Base-by-base conservation (phyloP, 805 yeast species). In the Cyberlindnera lachancei region DNA sequence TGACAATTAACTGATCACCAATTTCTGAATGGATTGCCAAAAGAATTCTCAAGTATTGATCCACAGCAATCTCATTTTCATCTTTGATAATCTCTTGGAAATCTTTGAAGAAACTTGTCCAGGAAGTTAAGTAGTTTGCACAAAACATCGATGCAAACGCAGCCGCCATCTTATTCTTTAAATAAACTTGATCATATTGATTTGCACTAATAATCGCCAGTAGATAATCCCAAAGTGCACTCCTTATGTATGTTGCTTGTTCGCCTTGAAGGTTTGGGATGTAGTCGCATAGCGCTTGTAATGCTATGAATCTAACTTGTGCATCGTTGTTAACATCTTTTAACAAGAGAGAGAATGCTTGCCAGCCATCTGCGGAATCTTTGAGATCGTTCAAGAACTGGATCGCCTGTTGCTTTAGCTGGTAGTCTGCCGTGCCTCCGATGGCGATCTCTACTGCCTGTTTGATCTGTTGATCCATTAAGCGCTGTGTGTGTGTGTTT, bases 1-100 rank as follows among this genome's bases (percentile, higher is more conserved):
- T 73, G 20, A 76, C 60, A 42, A 87, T 81, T 44, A 88, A 70
- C 52, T 83, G 92, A 55, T 92, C 98, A 21, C 95, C 98, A 45
- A 92, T 86, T 58, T 88, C 96, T 18, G 79, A 78, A 55, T 92
- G 96, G 38, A 92, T 75, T 19, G 81, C 73, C 26, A 76, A 56
- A 37, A 87, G 61, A 7, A 86, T 70, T 50, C 96, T 71, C 23
- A 80, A 57, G 55, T 81, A 87, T 55, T 83, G 73, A 50, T 88
- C 96, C 53, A 44, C 48, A 0, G 51, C 53, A 10, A 50, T 34
- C 22, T 46, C 51, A 23, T 64, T 46, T 23, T 41, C 47, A 27
- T 48, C 46, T n/a, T 38, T 46, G 14, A 52, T 36, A 24, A 73
- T 45, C 10, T 55, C 43, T 25, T 67, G 52, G 24, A 76, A 50